Base-by-base conservation (phyloP, 495 filamentous ascomycete species). In the Daldinia loculata region DNA sequence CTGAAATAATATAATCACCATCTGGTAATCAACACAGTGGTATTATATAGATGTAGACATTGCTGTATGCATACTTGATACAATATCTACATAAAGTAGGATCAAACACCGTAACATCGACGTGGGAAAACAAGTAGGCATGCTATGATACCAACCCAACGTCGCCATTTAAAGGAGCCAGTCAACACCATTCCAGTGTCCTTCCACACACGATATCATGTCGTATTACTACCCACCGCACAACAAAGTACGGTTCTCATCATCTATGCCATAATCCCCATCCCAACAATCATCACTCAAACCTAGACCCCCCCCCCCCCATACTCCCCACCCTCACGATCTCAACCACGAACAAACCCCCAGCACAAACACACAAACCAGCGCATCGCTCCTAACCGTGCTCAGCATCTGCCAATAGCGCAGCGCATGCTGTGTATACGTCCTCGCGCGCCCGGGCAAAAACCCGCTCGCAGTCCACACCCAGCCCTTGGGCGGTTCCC, bases 331-430 rank as follows among this genome's bases (percentile, higher is more conserved):
- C 17, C 29, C 60, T 72, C 70, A 78, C 43, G 76, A 62, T 66
- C 83, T 83, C 82, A 85, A 89, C 90, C 91, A 95, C 58, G 84
- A 84, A 63, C 88, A 85, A 30, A 86, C 81, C 14, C 93, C 93
- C 72, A 97, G 78, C 61, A 93, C 86, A 84, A 97, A 97, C 3
- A 97, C 79, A 56, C 91, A 86, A 4, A 90, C 84, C 77, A 92
- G 80, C 26, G 89, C 88, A 80, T 93, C 90, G 34, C 79, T 81
- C 59, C 85, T 81, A 3, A 93, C 83, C 38, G 89, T 89, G 9
- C 79, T 80, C 67, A 85, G 86, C 63, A 97, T 89, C 67, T 90
- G 88, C 0, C 84, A 86, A 80, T 96, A 95, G 61, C 91, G 79
- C 57, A 89, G 80, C 22, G 86, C 84, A 58, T 90, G 81, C 66